Percentiles rank a stretch among this genome's conserved stretches.
Conservation (phyloP, 148 eudicot species). For the Drosera capensis region DNA sequence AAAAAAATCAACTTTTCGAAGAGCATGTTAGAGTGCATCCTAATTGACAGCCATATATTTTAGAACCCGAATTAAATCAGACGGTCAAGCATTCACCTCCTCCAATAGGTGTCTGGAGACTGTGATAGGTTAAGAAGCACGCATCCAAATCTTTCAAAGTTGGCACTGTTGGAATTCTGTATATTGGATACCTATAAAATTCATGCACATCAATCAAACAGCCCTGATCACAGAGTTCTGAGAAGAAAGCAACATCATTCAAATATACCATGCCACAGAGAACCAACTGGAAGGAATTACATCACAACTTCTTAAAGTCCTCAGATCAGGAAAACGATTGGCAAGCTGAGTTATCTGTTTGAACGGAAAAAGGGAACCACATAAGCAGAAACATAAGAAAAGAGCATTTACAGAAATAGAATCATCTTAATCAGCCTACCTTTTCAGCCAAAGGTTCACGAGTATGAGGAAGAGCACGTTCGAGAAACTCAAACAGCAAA, state of each 20-base stretch:
- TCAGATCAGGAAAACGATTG: neutral
- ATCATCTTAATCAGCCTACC: neutral
- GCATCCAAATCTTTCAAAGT: constrained; percentile 7
- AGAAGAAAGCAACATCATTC: neutral
- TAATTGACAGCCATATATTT: neutral
- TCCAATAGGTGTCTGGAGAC: constrained; percentile 5
- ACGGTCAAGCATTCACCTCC: constrained; percentile 25
- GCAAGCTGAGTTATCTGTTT: constrained; percentile 3
- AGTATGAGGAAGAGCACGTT: neutral
- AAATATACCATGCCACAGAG: constrained; percentile 7
- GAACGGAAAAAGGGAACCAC: neutral
- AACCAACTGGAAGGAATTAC: constrained; percentile 4
- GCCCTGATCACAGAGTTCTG: neutral
- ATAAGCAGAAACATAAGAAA: neutral
- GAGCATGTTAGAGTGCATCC: neutral
- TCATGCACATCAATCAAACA: neutral
- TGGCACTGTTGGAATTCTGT: constrained; percentile 4
- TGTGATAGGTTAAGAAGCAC: constrained; percentile 6
- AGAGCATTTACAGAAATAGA: neutral
- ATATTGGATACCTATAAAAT: constrained; percentile 8
- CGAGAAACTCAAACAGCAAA: constrained; percentile 6
- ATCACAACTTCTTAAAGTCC: constrained; percentile 6
- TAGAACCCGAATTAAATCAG: neutral
- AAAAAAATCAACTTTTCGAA: neutral
- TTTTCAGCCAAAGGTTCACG: constrained; percentile 6